Percentiles rank a stretch among this genome's conserved stretches.
These are phyloP conservation scores for Pseudogymnoascus sp. DNA, from an alignment of 2,329 filamentous ascomycete genomes.

Conservation along the genomic window DNA sequence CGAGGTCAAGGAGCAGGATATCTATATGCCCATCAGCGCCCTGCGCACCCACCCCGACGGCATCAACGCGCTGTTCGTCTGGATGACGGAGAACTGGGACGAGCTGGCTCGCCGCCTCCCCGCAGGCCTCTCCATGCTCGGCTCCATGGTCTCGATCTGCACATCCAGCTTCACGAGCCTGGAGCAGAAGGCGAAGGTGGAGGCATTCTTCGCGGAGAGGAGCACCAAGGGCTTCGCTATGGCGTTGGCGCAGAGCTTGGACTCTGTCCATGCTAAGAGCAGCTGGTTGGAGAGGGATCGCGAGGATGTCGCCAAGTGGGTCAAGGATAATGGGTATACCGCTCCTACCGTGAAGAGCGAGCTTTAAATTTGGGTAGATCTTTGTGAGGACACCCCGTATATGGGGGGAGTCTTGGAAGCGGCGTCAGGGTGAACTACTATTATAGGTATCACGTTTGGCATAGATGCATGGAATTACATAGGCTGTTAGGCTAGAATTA, in stretches of 20 bases:
- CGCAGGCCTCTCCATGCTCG: constrained; percentile 78
- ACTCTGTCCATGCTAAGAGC: constrained; percentile 76
- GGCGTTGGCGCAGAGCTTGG: constrained; percentile 79
- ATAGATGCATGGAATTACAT: not conserved
- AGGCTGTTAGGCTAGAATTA: not conserved
- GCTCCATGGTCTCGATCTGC: constrained; percentile 72
- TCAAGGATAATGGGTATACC: constrained; percentile 55
- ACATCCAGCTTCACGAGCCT: constrained; percentile 71
- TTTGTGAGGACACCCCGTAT: not conserved
- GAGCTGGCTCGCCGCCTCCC: constrained; percentile 71
- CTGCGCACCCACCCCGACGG: constrained; percentile 70
- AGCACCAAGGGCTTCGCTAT: constrained; percentile 85
- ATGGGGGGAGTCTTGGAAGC: not conserved
- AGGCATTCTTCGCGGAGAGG: constrained; percentile 72
- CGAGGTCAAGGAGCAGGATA: constrained; percentile 88
- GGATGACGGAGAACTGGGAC: constrained; percentile 87
- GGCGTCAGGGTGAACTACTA: constrained; percentile 6
- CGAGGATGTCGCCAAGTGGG: constrained; percentile 66
- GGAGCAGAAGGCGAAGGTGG: constrained; percentile 66
- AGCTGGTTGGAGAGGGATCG: constrained; percentile 71
- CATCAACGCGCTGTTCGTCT: constrained; percentile 70
- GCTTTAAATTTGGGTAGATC: constrained; percentile 18
- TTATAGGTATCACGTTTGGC: not conserved
- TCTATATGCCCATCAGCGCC: constrained; percentile 78
- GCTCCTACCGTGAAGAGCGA: constrained; percentile 24